Evolutionary conservation across 805 yeast species (phyloP), one percentile per base, ranked within the genome.

Genomic region (Candida tammaniensis): DNA sequence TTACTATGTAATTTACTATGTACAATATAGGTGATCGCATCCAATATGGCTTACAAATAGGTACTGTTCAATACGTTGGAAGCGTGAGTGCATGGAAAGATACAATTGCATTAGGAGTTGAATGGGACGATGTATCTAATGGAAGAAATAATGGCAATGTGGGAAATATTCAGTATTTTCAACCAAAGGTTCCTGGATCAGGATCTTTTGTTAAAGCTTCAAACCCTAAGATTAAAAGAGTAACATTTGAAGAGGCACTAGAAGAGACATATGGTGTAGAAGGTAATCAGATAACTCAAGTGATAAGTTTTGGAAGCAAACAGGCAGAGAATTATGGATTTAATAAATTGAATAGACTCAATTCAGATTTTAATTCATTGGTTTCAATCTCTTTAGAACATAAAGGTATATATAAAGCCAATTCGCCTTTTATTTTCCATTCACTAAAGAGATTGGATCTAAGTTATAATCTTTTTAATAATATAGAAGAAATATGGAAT

Each of bases 101-200:
- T 0, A 61, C 55, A 0, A 25, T 44, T 1, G 87, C 91, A 0
- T 55, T 75, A 10, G 97, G 97, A 0, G 69, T 89, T 3, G 96
- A 89, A 54, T 89, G 96, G 96, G 97, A 89, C 52, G 64, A 77
- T 28, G 57, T 70, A 0, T 36, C 40, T 0, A 64, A 87, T 22
- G 97, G 97, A 1, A 86, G 80, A 47, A 78, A 88, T 52, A 61
- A 73, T 42, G 98, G 98, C 0, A 38, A 51, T 1, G 40, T 76
- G 17, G 63, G 73, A 14, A 86, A 81, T 0, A 47, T 57, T 0
- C 46, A 52, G 34, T 86, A 86, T 52, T 89, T 89, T 53, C 21
- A 43, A 48, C 36, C 55, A 17, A 6, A 21, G 23, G n/a, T 57
- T 40, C n/a, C 52, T 0, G 64, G 63, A 0, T 61, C 80, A 2